Percentiles rank a stretch among this genome's conserved stretches.
phyloP scores from a whole-genome alignment of 306 rosid species.

The Cicer bijugum region DNA sequence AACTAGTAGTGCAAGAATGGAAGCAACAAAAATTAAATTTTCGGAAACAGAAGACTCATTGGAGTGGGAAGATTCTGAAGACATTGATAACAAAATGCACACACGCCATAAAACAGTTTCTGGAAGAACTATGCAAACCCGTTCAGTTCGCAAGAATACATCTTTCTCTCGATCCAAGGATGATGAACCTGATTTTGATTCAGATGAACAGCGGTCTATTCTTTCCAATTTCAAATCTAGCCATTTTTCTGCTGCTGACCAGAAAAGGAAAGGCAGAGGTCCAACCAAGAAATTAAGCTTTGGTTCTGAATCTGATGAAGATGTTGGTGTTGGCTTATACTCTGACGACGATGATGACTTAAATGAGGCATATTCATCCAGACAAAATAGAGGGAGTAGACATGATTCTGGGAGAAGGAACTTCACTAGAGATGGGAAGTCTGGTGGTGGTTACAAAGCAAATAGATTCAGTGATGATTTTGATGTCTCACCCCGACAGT shows the following conservation, averaged over 20 bases:
- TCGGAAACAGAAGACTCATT: constrained; percentile 62
- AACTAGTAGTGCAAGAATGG: constrained; percentile 50
- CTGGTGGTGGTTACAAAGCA: constrained; percentile 53
- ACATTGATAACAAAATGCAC: constrained; percentile 37
- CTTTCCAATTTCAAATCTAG: constrained; percentile 69
- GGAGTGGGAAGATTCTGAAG: constrained; percentile 58
- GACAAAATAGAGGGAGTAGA: constrained; percentile 49
- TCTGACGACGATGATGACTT: constrained; percentile 75
- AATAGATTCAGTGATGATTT: constrained; percentile 54
- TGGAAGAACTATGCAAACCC: constrained; percentile 48
- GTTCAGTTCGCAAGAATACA: constrained; percentile 42
- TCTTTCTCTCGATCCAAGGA: constrained; percentile 66
- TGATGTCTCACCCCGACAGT: constrained; percentile 52
- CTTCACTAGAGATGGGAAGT: constrained; percentile 46
- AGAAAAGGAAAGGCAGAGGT: constrained; percentile 55
- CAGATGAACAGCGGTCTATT: constrained; percentile 55
- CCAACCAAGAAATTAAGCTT: constrained; percentile 66
- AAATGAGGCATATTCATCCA: constrained; percentile 49
- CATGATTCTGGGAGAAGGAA: constrained; percentile 51
- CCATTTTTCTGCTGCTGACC: constrained; percentile 59
- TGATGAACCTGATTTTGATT: constrained; percentile 60
- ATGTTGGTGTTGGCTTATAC: constrained; percentile 63
- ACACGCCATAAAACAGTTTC: constrained; percentile 39
- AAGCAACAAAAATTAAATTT: constrained; percentile 55
- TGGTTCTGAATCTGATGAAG: constrained; percentile 92